Evolutionary conservation across 1,139 yeast genomes (phyloP).

Genomic region (Petasospora fabianii): DNA sequence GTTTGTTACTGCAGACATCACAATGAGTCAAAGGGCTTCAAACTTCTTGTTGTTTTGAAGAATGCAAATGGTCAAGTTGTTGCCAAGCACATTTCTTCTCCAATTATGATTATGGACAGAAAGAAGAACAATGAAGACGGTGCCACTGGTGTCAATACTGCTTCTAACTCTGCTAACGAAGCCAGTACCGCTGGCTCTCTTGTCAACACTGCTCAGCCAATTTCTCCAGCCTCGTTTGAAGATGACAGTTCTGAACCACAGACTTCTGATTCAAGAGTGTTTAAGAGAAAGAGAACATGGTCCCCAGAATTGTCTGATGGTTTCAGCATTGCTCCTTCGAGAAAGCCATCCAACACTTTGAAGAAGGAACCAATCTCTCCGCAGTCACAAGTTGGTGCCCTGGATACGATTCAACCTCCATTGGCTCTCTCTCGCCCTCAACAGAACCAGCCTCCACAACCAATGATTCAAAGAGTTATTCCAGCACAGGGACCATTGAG

Average conservation of each 20-base stretch:
- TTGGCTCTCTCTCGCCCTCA: slow-evolving; percentile 6
- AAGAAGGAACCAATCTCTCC: slow-evolving; percentile 16
- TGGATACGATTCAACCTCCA: slow-evolving; percentile 1
- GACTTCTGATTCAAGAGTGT: slow-evolving; percentile 35
- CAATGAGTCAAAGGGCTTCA: slow-evolving; percentile 76
- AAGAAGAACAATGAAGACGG: slow-evolving; percentile 37
- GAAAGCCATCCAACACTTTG: slow-evolving; percentile 22
- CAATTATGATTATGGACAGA: slow-evolving; percentile 90
- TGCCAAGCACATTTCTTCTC: slow-evolving; percentile 67
- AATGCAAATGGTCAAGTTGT: slow-evolving; percentile 58
- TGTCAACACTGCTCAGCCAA: slow-evolving; percentile 20
- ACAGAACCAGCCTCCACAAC: slow-evolving; percentile 14
- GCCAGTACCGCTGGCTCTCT: slow-evolving; percentile 6
- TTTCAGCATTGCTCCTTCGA: slow-evolving; percentile 26
- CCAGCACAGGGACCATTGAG: slow-evolving; percentile 94
- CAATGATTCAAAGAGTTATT: slow-evolving; percentile 68
- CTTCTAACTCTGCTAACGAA: slow-evolving; percentile 16
- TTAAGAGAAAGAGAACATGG: slow-evolving; percentile 39
- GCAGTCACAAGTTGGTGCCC: slow-evolving; percentile 7
- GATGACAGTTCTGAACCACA: slow-evolving; percentile 63
- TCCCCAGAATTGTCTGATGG: slow-evolving; percentile 29
- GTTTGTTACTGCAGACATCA: slow-evolving; percentile 97
- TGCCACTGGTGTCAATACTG: slow-evolving; percentile 12
- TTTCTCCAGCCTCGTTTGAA: slow-evolving; percentile 63
- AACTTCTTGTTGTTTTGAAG: slow-evolving; percentile 63